Conservation (phyloP, 225 moss, liverwort and hornwort genomes). For the Polytrichum commune region DNA sequence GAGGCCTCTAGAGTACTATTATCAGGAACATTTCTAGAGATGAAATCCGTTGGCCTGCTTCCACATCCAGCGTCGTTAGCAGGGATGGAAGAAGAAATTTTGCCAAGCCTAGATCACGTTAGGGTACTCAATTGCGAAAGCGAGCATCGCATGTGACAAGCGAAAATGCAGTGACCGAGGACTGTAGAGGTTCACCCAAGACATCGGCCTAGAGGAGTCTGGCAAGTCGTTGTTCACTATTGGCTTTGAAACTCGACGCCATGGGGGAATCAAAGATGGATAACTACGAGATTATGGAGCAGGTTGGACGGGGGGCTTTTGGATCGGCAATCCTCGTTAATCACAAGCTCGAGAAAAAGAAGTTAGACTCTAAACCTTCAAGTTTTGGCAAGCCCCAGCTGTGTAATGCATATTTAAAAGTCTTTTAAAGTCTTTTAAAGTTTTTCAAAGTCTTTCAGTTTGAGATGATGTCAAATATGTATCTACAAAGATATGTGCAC, state of each 20-base stretch:
- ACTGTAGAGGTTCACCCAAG: conserved; percentile 4
- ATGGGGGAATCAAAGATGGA: conserved; percentile 96
- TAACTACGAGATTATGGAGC: conserved; percentile 99
- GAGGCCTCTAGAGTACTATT: not conserved
- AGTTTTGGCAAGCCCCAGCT: not conserved
- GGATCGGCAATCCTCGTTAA: conserved; percentile 99
- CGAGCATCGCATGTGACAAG: conserved; percentile 15
- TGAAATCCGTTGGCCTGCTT: conserved; percentile 8
- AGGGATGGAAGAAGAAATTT: conserved; percentile 14
- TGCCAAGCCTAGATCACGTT: conserved; percentile 10
- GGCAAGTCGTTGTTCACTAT: no score
- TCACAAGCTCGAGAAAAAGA: conserved; percentile 93
- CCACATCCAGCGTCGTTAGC: conserved; percentile 5
- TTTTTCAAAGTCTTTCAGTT: no score
- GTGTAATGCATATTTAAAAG: no score
- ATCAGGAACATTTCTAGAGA: conserved; percentile 4
- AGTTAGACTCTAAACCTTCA: conserved; percentile 48
- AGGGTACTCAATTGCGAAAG: conserved; percentile 19
- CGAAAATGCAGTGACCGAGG: conserved; percentile 13
- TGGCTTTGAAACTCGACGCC: conserved; percentile 4
- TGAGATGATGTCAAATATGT: no score
- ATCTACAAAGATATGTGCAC: no score
- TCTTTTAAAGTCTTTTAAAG: no score
- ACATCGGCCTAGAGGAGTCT: not conserved
- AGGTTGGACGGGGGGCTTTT: conserved; percentile 98